Percentiles rank a stretch among this genome's conserved stretches.
Evolutionary conservation across 2,329 filamentous ascomycete genomes (phyloP).

Genomic region (Pyrenophora graminea): DNA sequence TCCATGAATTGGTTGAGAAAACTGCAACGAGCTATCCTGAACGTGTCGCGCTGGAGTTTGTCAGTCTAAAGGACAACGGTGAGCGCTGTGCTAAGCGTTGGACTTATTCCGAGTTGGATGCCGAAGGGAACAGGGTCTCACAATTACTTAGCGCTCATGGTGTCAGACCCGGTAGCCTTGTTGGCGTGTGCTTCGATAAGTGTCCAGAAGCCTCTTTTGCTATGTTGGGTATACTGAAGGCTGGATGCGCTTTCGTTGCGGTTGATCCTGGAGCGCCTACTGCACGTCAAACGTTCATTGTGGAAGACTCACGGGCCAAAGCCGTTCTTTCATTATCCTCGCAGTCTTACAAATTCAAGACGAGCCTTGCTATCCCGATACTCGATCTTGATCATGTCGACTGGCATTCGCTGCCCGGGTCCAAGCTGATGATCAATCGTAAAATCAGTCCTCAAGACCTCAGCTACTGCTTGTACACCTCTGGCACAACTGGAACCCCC

Average conservation of each 20-base stretch:
- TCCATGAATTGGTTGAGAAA: slow-evolving; percentile 79
- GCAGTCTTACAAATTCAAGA: slow-evolving; percentile 47
- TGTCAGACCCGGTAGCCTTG: slow-evolving; percentile 61
- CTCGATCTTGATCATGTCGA: slow-evolving; percentile 53
- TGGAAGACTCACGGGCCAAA: slow-evolving; percentile 70
- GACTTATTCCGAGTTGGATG: slow-evolving; percentile 75
- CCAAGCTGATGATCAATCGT: slow-evolving; percentile 35
- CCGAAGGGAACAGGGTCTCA: slow-evolving; percentile 73
- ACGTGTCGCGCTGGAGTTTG: slow-evolving; percentile 75
- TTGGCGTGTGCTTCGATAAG: slow-evolving; percentile 83
- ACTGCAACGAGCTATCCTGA: slow-evolving; percentile 62
- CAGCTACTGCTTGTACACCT: slow-evolving; percentile 86
- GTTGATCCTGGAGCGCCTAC: slow-evolving; percentile 75
- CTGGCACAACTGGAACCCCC: slow-evolving; percentile 81
- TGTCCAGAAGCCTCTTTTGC: slow-evolving; percentile 82
- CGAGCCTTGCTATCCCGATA: slow-evolving; percentile 44
- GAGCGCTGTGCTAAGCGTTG: slow-evolving; percentile 60
- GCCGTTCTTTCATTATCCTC: slow-evolving; percentile 64
- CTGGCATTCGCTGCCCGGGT: slow-evolving; percentile 40
- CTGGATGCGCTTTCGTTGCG: slow-evolving; percentile 79
- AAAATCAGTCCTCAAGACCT: slow-evolving; percentile 57
- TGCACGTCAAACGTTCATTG: slow-evolving; percentile 76
- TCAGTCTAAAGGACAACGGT: slow-evolving; percentile 58
- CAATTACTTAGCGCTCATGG: slow-evolving; percentile 61
- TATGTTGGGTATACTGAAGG: slow-evolving; percentile 80